Percentiles rank a stretch among this genome's conserved stretches.
Conservation (phyloP, 2,329 filamentous ascomycete species). For the Boeremia lycopersici region DNA sequence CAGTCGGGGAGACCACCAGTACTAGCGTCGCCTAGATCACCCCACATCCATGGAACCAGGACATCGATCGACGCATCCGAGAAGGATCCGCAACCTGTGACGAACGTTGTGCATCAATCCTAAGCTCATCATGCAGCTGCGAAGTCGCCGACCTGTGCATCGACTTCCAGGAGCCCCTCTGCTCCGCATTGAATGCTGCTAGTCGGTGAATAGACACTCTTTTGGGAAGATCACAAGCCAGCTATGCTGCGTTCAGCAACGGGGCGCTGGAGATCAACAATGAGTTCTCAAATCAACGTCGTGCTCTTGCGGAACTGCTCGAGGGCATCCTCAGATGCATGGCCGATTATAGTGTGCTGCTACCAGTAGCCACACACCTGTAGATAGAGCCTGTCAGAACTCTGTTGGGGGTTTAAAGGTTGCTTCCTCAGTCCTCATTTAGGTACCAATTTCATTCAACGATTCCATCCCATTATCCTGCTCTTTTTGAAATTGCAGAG, state of each 20-base stretch:
- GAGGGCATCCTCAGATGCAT: not conserved
- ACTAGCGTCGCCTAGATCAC: not conserved
- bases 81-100: slow-evolving; percentile 18
- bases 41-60: slow-evolving; percentile 1
- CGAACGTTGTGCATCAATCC: slow-evolving; percentile 19
- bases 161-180: slow-evolving; percentile 3
- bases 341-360: slow-evolving; percentile 1
- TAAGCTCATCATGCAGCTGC: slow-evolving; percentile 3
- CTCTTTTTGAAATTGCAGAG: not conserved
- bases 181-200: slow-evolving; percentile 9
- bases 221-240: slow-evolving; percentile 1
- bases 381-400: not conserved
- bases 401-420: not conserved
- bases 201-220: slow-evolving; percentile 2
- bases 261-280: not conserved
- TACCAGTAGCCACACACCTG: slow-evolving; percentile 5
- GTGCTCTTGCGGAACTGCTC: not conserved
- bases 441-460: not conserved
- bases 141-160: slow-evolving; percentile 7
- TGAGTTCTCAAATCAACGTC: slow-evolving; percentile 7
- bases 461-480: not conserved
- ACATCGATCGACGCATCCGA: slow-evolving; percentile 25
- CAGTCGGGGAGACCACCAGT: slow-evolving; percentile 2
- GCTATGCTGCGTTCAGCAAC: slow-evolving; percentile 5
- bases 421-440: not conserved